Conservation (phyloP, 2,329 filamentous ascomycete species). For the Ophiostoma sp. region DNA sequence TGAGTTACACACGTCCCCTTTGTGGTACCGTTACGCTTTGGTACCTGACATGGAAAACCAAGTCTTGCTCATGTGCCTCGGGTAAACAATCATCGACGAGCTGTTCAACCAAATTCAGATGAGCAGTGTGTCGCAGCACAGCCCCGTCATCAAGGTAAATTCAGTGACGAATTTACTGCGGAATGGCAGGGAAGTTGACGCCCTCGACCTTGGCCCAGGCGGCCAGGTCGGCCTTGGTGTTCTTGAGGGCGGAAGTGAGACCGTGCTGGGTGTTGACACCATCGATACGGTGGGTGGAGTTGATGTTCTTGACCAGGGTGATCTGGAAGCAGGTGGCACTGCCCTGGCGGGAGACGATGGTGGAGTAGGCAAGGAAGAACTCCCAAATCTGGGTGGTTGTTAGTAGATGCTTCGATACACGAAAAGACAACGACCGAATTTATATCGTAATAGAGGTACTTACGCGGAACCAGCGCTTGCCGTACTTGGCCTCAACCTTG, state of each 20-base stretch:
- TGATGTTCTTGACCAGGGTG: slow-evolving; percentile 82
- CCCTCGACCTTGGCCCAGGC: slow-evolving; percentile 35
- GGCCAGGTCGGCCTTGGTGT: slow-evolving; percentile 36
- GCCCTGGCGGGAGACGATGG: slow-evolving; percentile 78
- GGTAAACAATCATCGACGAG: background rate
- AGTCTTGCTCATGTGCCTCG: background rate
- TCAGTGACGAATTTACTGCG: slow-evolving; percentile 27
- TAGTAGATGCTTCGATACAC: slow-evolving; percentile 36
- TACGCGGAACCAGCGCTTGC: slow-evolving; percentile 80
- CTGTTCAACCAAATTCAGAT: background rate
- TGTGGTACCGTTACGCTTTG: background rate
- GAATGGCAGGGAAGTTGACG: slow-evolving; percentile 32
- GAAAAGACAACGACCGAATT: too few species aligned
- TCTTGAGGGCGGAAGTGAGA: slow-evolving; percentile 54
- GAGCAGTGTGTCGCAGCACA: background rate
- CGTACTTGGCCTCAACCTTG: slow-evolving; percentile 92
- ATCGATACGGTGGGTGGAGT: slow-evolving; percentile 75
- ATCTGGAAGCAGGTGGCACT: slow-evolving; percentile 84
- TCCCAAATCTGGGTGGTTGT: slow-evolving; percentile 64
- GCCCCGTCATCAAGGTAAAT: background rate
- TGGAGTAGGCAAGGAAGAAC: slow-evolving; percentile 80
- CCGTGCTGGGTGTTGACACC: slow-evolving; percentile 65
- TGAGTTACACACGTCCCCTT: background rate
- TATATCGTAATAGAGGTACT: background rate
- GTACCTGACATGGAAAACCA: background rate